Evolutionary conservation across 768 basidiomycete genomes (phyloP), one percentile per base, ranked within the genome.

Genomic region (Boletus reticuloceps): DNA sequence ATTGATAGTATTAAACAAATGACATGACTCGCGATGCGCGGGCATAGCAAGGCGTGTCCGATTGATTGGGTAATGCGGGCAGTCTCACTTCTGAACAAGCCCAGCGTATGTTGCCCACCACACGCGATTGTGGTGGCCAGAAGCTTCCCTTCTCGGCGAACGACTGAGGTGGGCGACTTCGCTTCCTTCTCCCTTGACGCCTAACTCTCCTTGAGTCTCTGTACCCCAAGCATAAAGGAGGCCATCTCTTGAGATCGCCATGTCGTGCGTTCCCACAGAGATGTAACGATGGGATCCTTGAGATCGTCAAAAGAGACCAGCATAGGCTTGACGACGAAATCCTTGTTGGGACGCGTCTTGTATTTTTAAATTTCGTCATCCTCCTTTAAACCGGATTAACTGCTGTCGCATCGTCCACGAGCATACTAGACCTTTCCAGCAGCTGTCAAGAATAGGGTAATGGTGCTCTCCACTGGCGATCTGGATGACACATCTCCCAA

Each of bases 381-480:
- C 53, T 87, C 82, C 12, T 39, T 43, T 36, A 90, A 76, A 12
- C 96, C 96, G 32, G 96, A 80, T 63, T 97, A 92, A 36, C 88
- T 83, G 37, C 84, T 84, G 61, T 94, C 91, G 43, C 83, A 84
- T 37, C 94, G 85, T 4, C 96, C 96, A 64, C 88, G 89, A 1
- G 86, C 91, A 68, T 83, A 96, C n/a, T n/a, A n/a, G 1, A 98
- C 90, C 57, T 85, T 83, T 46, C 96, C 96, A 32, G 82, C 79
- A 38, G 82, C 79, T 12, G 94, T 89, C 60, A 94, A 77, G 79
- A 99, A 98, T 45, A 98, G 69, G 0, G 94, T 85, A 68, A n/a
- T 99, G 94, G 62, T 97, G 90, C 54, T 89, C 86, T 43, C 96
- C 94, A 17, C 88, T 91, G 22, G 65, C 78, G 59, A 98, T 91